A percentile compares a stretch with the other conserved stretches of the same genome.
Evolutionary conservation across 495 filamentous ascomycete species (phyloP).

Genomic region (Aspergillus asperescens): DNA sequence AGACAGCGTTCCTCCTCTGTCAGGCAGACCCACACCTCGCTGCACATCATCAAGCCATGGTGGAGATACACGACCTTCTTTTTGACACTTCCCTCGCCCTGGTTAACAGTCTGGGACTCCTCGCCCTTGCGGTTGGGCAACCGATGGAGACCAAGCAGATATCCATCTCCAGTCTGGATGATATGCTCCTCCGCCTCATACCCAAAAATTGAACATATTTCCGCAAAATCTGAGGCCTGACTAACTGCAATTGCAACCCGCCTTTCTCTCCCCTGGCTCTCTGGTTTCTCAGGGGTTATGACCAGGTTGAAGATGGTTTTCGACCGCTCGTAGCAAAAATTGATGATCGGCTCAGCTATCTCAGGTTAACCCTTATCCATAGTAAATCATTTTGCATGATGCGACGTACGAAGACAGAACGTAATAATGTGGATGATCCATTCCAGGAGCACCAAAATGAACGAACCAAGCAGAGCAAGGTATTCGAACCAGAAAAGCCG

Average conservation of each 20-base stretch:
- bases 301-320: conserved; percentile 76
- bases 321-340: conserved; percentile 76
- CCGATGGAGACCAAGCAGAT: conserved; percentile 85
- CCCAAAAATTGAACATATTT: conserved; percentile 81
- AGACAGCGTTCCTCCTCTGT: conserved; percentile 81
- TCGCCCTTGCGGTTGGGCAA: conserved; percentile 76
- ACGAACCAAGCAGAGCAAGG: conserved; percentile 73
- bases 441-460: conserved; percentile 76
- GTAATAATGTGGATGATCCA: conserved; percentile 81
- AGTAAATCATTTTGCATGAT: neutral
- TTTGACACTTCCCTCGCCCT: conserved; percentile 59
- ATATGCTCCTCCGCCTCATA: conserved; percentile 95
- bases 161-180: conserved; percentile 89
- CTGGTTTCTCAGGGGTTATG: conserved; percentile 60
- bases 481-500: conserved; percentile 80
- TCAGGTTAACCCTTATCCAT: conserved; percentile 13
- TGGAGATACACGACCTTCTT: conserved; percentile 94
- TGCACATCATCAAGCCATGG: conserved; percentile 96
- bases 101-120: conserved; percentile 65
- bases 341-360: conserved; percentile 69
- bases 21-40: conserved; percentile 94
- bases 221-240: conserved; percentile 82
- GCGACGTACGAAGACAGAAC: conserved; percentile 71
- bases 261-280: conserved; percentile 47
- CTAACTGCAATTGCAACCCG: conserved; percentile 47